A percentile compares a stretch with the other conserved stretches of the same genome.
Conservation (phyloP, 192 early-diverging fungal species). For the Neocallimastix lanati region DNA sequence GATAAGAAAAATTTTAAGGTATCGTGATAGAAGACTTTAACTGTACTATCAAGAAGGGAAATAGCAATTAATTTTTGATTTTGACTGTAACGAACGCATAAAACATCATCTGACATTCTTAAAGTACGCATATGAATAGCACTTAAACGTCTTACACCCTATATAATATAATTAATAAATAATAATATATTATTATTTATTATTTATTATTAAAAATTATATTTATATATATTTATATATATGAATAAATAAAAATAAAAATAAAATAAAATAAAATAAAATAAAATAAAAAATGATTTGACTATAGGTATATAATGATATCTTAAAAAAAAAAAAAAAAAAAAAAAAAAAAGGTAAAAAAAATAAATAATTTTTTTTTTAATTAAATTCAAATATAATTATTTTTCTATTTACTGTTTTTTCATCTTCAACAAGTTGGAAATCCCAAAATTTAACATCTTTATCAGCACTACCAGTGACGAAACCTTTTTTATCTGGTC, state of each 20-base stretch:
- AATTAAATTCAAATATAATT: too few relatives aligned
- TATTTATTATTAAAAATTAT: too few relatives aligned
- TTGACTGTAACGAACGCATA: constrained; percentile 67
- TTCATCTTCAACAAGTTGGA: constrained; percentile 46
- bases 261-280: too few relatives aligned
- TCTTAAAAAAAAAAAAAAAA: too few relatives aligned
- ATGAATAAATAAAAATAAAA: too few relatives aligned
- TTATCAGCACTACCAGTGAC: constrained; percentile 86
- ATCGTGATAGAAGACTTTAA: constrained; percentile 93
- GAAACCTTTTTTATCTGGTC: constrained; percentile 70
- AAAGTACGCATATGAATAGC: constrained; percentile 75
- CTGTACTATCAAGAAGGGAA: constrained; percentile 77
- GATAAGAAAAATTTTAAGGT: constrained; percentile 94
- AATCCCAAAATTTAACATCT: constrained; percentile 95
- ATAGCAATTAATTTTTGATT: constrained; percentile 77
- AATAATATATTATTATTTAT: too few relatives aligned
- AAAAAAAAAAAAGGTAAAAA: too few relatives aligned
- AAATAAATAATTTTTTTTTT: too few relatives aligned
- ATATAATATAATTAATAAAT: too few relatives aligned
- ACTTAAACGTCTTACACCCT: constrained; percentile 28
- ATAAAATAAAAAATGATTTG: too few relatives aligned
- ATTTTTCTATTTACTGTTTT: constrained; percentile 1
- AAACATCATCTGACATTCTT: constrained; percentile 84
- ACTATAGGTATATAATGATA: too few relatives aligned
- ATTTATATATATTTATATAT: too few relatives aligned